These are phyloP conservation scores for Teratosphaeria gauchensis DNA, from an alignment of 2,329 filamentous ascomycete genomes.

Conservation along the genomic window DNA sequence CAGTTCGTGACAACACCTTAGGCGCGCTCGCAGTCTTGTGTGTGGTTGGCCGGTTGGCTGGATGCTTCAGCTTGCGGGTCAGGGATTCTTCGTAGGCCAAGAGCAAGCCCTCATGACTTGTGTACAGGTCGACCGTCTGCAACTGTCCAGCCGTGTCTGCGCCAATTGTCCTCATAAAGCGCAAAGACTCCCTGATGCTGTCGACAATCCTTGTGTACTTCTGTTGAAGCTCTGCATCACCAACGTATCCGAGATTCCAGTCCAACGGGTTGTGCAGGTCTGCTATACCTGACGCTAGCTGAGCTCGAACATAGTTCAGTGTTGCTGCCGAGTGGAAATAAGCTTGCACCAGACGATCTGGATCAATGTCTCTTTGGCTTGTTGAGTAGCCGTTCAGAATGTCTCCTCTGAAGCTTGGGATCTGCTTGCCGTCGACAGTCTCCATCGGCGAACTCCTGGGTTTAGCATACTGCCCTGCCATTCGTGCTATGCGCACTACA, in stretches of 20 bases:
- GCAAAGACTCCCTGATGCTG: conserved; percentile 80
- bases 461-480: conserved; percentile 97
- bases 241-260: conserved; percentile 89
- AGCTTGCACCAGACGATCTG: conserved; percentile 72
- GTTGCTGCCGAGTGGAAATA: conserved; percentile 96
- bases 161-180: conserved; percentile 90
- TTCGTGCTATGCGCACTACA: conserved; percentile 87
- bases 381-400: conserved; percentile 83
- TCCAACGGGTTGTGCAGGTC: conserved; percentile 89
- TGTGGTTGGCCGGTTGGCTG: conserved; percentile 32
- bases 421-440: conserved; percentile 64
- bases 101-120: conserved; percentile 86
- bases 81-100: conserved; percentile 89
- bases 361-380: conserved; percentile 71
- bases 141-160: conserved; percentile 76
- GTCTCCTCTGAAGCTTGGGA: conserved; percentile 87
- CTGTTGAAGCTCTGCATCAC: conserved; percentile 68
- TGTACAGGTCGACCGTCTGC: conserved; percentile 89
- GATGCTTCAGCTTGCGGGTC: conserved; percentile 64
- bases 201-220: conserved; percentile 79
- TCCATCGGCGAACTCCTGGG: conserved; percentile 84
- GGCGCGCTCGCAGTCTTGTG: conserved; percentile 2
- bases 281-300: conserved; percentile 78
- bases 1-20: conserved; percentile 13
- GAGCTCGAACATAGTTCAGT: conserved; percentile 80